Conservation (phyloP, 78 protist species). For the Dictyostelium brefeldianum region DNA sequence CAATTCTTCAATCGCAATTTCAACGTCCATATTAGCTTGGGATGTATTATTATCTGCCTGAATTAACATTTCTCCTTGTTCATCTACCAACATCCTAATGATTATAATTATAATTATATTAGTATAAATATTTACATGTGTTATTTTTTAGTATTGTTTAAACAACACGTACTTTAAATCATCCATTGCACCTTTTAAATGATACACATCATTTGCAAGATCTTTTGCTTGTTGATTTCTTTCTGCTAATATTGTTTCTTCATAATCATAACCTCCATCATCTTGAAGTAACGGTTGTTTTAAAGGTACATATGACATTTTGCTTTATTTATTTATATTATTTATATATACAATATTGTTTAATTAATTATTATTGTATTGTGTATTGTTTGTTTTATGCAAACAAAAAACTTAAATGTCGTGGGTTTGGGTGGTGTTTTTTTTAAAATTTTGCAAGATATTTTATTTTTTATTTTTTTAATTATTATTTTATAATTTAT, state of each 20-base stretch:
- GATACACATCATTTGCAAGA: background rate
- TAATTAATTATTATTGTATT: too few relatives aligned
- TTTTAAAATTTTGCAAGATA: too few relatives aligned
- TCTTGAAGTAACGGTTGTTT: constrained; percentile 10
- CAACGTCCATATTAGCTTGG: constrained; percentile 13
- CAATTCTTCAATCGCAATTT: background rate
- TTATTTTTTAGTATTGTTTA: too few relatives aligned
- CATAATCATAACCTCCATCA: constrained; percentile 22
- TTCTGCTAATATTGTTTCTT: constrained; percentile 5
- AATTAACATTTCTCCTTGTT: constrained; percentile 28
- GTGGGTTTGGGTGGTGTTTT: too few relatives aligned
- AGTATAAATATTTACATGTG: too few relatives aligned
- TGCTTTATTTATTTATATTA: background rate
- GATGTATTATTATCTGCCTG: background rate
- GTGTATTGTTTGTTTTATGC: too few relatives aligned
- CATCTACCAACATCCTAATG: background rate
- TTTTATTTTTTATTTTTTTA: too few relatives aligned
- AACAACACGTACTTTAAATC: constrained; percentile 29
- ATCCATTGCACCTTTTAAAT: constrained; percentile 42
- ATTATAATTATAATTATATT: background rate
- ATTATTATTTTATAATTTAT: too few relatives aligned
- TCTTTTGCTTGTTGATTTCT: constrained; percentile 21
- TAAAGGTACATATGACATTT: constrained; percentile 25
- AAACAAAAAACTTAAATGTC: too few relatives aligned
- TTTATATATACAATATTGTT: background rate